A percentile compares a stretch with the other conserved stretches of the same genome.
These are phyloP conservation scores for Cairneyella variabilis DNA, from an alignment of 495 filamentous ascomycete species.

Conservation along the genomic window DNA sequence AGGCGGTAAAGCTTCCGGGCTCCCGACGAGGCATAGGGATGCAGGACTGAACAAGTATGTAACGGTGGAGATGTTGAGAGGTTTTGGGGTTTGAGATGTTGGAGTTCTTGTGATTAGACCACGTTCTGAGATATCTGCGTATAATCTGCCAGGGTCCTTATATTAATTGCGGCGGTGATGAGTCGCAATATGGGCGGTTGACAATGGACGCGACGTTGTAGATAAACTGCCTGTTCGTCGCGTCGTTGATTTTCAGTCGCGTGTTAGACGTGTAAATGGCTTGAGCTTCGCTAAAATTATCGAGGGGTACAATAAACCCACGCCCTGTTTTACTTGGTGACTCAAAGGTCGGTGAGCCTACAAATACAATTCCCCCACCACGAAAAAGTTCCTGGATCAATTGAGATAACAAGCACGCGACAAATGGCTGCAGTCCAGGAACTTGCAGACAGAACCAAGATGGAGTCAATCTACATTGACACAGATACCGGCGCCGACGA, in stretches of 20 bases:
- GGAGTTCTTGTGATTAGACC: no score
- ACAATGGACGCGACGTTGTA: background rate
- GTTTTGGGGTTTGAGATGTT: no score
- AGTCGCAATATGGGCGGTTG: background rate
- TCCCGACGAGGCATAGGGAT: no score
- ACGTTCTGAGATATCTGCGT: no score
- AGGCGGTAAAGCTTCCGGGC: no score
- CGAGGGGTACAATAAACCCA: slow-evolving; percentile 1
- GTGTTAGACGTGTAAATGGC: slow-evolving; percentile 16
- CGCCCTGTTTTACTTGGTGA: slow-evolving; percentile 6
- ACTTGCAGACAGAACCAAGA: slow-evolving; percentile 22
- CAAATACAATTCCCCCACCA: slow-evolving; percentile 12
- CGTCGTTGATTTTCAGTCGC: slow-evolving; percentile 7
- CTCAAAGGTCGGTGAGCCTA: slow-evolving; percentile 12
- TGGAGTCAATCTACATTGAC: slow-evolving; percentile 68
- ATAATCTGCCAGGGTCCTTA: background rate
- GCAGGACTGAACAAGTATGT: no score
- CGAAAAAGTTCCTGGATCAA: slow-evolving; percentile 11
- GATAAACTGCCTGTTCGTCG: background rate
- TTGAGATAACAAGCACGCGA: slow-evolving; percentile 18
- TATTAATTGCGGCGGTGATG: background rate
- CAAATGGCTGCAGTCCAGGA: slow-evolving; percentile 25
- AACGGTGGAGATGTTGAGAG: no score
- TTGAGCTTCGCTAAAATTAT: background rate
- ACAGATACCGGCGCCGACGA: slow-evolving; percentile 73